Conservation (phyloP, 345 rosid genomes). For the Bruguiera sexangula region DNA sequence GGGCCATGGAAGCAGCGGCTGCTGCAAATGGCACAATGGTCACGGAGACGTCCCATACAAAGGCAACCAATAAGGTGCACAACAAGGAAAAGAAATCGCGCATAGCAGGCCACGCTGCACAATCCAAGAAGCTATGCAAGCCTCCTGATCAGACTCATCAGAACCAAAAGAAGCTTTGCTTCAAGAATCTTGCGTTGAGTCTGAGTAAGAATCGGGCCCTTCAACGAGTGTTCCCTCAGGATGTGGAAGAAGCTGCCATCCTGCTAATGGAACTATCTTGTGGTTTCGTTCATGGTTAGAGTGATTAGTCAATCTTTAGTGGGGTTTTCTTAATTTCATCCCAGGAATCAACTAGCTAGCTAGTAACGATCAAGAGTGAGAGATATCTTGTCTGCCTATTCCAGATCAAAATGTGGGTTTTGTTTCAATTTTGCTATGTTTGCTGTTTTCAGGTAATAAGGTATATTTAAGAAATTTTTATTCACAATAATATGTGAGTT, state of each 20-base stretch:
- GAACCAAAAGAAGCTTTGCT: conserved; percentile 26
- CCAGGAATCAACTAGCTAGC: too few species aligned
- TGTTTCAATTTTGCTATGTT: too few species aligned
- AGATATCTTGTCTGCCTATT: background rate
- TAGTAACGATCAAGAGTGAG: background rate
- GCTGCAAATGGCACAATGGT: conserved; percentile 2
- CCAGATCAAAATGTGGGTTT: conserved; percentile 5
- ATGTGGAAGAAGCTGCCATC: conserved; percentile 59
- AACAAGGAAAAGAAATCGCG: conserved; percentile 47
- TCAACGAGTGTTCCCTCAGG: conserved; percentile 41
- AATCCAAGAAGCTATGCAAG: conserved; percentile 33
- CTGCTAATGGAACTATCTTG: conserved; percentile 57
- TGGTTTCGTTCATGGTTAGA: conserved; percentile 36
- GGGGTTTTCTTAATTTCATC: too few species aligned
- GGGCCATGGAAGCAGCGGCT: conserved; percentile 49
- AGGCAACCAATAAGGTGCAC: conserved; percentile 30
- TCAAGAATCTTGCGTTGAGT: conserved; percentile 33
- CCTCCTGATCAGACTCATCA: background rate
- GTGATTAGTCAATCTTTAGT: too few species aligned
- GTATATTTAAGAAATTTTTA: too few species aligned
- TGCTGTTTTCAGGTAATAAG: too few species aligned
- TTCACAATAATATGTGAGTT: too few species aligned
- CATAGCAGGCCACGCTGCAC: conserved; percentile 15
- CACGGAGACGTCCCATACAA: background rate
- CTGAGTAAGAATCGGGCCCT: conserved; percentile 35